phyloP scores from a whole-genome alignment of 2,329 filamentous ascomycete genomes.

The Scleromitrula shiraiana region DNA sequence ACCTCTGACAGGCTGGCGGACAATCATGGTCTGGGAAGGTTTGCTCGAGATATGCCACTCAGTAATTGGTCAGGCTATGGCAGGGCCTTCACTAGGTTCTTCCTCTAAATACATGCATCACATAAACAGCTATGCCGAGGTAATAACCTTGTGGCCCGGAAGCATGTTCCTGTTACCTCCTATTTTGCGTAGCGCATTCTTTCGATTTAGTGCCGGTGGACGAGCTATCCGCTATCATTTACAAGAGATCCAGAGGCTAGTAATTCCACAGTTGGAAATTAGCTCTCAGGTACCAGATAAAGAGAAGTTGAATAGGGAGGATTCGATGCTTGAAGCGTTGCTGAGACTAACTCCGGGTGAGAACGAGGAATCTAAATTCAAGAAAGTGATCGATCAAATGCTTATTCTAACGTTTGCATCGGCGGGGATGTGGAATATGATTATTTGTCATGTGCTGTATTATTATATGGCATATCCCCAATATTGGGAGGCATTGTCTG shows the following conservation, averaged over 20 bases:
- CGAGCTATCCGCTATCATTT: neutral
- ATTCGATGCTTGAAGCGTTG: neutral
- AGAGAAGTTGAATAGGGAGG: neutral
- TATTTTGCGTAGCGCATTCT: neutral
- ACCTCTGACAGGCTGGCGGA: neutral
- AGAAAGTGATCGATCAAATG: neutral
- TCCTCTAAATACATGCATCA: neutral
- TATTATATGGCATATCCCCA: neutral
- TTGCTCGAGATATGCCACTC: neutral
- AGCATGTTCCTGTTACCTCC: neutral
- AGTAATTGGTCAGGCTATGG: neutral
- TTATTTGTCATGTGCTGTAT: neutral
- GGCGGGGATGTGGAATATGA: neutral
- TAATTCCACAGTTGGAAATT: neutral
- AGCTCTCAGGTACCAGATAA: neutral
- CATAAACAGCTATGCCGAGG: neutral
- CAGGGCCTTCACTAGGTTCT: neutral
- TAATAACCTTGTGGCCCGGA: neutral
- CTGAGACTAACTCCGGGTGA: neutral
- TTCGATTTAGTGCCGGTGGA: neutral
- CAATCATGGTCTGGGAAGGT: neutral
- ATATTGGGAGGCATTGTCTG: neutral
- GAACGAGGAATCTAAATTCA: neutral
- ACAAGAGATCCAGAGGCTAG: neutral
- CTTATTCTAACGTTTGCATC: neutral